phyloP scores from a whole-genome alignment of 2,329 filamentous ascomycete species.

The Fusarium sp. region DNA sequence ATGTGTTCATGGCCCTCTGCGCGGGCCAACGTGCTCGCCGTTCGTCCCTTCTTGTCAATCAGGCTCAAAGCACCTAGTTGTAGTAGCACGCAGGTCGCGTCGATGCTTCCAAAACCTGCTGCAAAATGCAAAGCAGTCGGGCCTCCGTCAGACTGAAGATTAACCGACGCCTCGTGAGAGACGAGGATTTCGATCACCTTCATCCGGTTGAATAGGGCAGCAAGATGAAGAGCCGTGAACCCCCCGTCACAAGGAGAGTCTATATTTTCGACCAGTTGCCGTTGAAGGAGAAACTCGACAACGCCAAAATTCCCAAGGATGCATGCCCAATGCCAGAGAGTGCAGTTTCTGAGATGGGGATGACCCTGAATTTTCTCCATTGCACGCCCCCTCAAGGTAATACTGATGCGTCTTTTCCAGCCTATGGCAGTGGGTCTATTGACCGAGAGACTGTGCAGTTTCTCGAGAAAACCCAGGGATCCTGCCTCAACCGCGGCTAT shows the following conservation, averaged over 20 bases:
- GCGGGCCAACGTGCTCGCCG: not conserved
- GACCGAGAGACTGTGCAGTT: not conserved
- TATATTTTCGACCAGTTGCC: not conserved
- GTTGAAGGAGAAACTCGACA: not conserved
- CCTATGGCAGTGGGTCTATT: not conserved
- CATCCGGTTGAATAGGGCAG: not conserved
- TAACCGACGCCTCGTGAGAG: not conserved
- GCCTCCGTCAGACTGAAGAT: not conserved
- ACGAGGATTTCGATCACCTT: not conserved
- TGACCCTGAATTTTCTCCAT: not conserved
- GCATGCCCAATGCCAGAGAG: not conserved
- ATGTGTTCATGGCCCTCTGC: not conserved
- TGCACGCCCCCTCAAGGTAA: not conserved
- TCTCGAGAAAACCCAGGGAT: not conserved
- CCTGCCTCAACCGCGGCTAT: not conserved
- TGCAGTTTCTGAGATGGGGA: not conserved
- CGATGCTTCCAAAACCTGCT: not conserved
- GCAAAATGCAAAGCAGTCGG: not conserved
- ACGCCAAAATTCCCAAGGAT: accelerated
- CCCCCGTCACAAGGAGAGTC: not conserved
- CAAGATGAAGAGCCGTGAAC: not conserved
- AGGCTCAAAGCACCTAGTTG: not conserved
- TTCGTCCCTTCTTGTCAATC: not conserved
- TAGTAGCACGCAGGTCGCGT: not conserved
- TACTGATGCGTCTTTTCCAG: not conserved